Conservation (phyloP, 2,329 filamentous ascomycete genomes). For the Fusarium sp. region DNA sequence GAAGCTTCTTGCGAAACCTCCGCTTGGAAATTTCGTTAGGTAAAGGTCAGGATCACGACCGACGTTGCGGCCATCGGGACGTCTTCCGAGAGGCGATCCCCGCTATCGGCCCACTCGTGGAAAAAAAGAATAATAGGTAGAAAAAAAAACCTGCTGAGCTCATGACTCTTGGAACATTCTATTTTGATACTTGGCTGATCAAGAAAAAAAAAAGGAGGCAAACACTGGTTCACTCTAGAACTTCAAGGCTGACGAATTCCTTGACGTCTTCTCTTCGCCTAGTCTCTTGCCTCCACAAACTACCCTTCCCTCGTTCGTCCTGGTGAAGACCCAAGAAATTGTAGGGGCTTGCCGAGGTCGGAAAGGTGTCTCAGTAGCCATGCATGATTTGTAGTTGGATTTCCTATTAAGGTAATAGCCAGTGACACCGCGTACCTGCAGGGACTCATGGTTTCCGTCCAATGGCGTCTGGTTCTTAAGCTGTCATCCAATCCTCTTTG, state of each 20-base stretch:
- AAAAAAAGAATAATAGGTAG: not conserved
- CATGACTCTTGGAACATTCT: constrained; percentile 36
- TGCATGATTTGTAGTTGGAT: constrained; percentile 33
- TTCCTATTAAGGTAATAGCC: constrained; percentile 23
- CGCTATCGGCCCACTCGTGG: constrained; percentile 21
- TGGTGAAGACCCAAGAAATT: constrained; percentile 14
- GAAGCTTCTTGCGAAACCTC: constrained; percentile 32
- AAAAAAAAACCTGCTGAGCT: constrained; percentile 22
- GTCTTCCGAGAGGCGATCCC: constrained; percentile 24
- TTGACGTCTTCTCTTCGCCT: not conserved
- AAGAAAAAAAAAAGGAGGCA: not conserved
- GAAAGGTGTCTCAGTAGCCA: constrained; percentile 25
- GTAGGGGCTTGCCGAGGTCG: constrained; percentile 16
- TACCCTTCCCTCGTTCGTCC: not conserved
- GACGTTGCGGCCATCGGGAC: constrained; percentile 29
- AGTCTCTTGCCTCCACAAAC: constrained; percentile 3
- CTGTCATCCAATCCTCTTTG: constrained; percentile 18
- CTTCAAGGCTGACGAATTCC: not conserved
- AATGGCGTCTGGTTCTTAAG: constrained; percentile 34
- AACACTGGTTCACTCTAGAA: not conserved
- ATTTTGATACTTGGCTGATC: constrained; percentile 16
- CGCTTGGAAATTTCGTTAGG: constrained; percentile 34
- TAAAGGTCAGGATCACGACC: constrained; percentile 22
- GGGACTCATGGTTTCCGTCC: constrained; percentile 27
- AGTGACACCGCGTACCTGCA: constrained; percentile 35